Evolutionary conservation across 2,329 filamentous ascomycete species (phyloP), one percentile per base, ranked within the genome.

Genomic region (Malbranchea cinnamomea): DNA sequence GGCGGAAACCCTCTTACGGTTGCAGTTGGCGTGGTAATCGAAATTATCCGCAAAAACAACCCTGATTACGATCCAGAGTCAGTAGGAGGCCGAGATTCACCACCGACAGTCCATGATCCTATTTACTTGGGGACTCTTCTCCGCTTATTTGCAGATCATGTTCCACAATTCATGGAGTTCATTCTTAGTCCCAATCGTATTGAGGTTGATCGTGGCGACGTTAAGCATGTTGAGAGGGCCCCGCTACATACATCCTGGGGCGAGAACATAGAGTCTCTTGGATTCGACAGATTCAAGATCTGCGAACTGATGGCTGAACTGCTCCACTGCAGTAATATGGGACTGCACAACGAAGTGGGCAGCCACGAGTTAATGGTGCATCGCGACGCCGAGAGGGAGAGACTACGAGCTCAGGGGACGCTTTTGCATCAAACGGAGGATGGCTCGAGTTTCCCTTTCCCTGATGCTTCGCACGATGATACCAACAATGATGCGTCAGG

Each of bases 11-110:
- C 89, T 4, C 59, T 98, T 35, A 95, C 87, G 0, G 91, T 95
- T 10, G 89, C 89, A 28, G 89, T 98, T 7, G 89, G 89, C 12
- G 94, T 95, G 46, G 72, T 98, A 19, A 98, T 98, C 40, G 89
- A 98, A 57, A 89, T 98, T 26, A 98, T 98, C 50, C 73, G 89
- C 37, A 98, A 98, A 61, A 98, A 98, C 57, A 98, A 98, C 53
- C 95, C 89, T 0, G 89, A 98, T 55, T 98, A 98, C 51, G 89
- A 98, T 44, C 78, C 89, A 1, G 89, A 95, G 43, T 80, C 85
- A 43, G 75, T 85, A 37, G 74, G 78, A 28, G 82, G 84, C 35
- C 73, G 80, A 16, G 80, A 80, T 40, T 71, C 79, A 2, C 65
- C 76, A 32, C 87, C 87, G 0, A 87, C 84, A 1, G 78, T 74